A percentile compares a stretch with the other conserved stretches of the same genome.
Evolutionary conservation across 2,329 filamentous ascomycete genomes (phyloP).

Genomic region (Xylariaceae sp.): DNA sequence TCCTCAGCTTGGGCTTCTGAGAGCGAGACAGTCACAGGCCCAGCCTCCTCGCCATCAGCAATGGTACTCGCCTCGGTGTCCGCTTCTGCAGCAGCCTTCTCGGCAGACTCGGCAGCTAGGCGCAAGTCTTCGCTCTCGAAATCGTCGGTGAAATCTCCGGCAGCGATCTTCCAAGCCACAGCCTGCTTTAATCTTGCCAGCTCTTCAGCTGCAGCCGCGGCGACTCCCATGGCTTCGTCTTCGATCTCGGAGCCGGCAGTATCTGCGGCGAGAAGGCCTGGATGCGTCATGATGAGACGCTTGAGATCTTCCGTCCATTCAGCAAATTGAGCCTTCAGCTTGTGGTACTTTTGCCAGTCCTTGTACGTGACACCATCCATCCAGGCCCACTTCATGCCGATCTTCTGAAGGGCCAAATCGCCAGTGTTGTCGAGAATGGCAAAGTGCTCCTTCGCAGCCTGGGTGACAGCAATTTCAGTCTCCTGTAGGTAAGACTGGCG

Average conservation of each 20-base stretch:
- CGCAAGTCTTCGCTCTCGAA: conserved; percentile 68
- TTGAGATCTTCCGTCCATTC: conserved; percentile 83
- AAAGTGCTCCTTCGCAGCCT: conserved; percentile 75
- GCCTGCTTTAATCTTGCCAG: conserved; percentile 78
- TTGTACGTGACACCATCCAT: conserved; percentile 95
- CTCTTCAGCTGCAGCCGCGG: conserved; percentile 75
- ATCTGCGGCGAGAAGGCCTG: conserved; percentile 64
- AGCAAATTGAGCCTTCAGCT: conserved; percentile 75
- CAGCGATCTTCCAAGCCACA: conserved; percentile 75
- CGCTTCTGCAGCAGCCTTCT: conserved; percentile 26
- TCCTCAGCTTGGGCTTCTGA: conserved; percentile 13
- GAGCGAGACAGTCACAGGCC: conserved; percentile 24
- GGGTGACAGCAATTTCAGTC: conserved; percentile 62
- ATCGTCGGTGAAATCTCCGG: conserved; percentile 70
- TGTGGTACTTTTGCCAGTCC: conserved; percentile 94
- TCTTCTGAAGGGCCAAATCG: conserved; percentile 81
- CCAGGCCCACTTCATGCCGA: conserved; percentile 93
- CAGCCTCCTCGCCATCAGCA: conserved; percentile 18
- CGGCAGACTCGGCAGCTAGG: conserved; percentile 45
- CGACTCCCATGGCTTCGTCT: conserved; percentile 73
- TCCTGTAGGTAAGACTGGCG: conserved; percentile 67
- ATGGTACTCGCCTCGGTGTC: conserved; percentile 19
- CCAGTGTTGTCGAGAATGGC: conserved; percentile 78
- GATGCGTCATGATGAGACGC: conserved; percentile 68
- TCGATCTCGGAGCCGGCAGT: conserved; percentile 66